Conservation (phyloP, 768 basidiomycete species). For the Krasilnikovozyma curviuscula region DNA sequence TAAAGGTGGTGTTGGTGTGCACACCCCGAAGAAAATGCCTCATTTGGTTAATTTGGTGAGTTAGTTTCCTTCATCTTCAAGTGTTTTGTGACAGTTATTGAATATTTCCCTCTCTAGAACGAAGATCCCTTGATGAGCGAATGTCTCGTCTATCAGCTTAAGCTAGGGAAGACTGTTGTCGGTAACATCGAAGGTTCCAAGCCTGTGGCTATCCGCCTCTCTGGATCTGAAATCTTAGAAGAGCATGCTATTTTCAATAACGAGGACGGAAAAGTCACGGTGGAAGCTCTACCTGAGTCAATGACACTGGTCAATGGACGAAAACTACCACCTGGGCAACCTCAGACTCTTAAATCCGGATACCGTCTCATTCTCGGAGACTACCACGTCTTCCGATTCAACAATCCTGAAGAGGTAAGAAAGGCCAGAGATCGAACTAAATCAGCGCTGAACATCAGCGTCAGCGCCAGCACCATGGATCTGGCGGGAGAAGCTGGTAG, state of each 20-base stretch:
- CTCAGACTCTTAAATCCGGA: constrained; percentile 74
- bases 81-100: constrained; percentile 10
- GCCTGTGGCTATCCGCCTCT: constrained; percentile 70
- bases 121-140: constrained; percentile 36
- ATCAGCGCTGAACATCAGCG: constrained; percentile 46
- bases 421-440: constrained; percentile 70
- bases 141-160: constrained; percentile 46
- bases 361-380: constrained; percentile 95
- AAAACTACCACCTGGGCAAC: constrained; percentile 24
- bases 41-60: constrained; percentile 54
- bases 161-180: constrained; percentile 58
- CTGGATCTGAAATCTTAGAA: constrained; percentile 73
- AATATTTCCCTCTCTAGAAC: constrained; percentile 32
- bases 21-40: constrained; percentile 94
- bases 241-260: constrained; percentile 90
- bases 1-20: constrained; percentile 38
- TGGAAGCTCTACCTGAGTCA: constrained; percentile 60
- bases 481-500: constrained; percentile 34
- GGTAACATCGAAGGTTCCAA: constrained; percentile 71
- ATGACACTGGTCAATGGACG: constrained; percentile 41
- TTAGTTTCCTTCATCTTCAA: too few species aligned
- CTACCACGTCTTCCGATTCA: constrained; percentile 71
- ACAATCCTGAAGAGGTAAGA: constrained; percentile 83
- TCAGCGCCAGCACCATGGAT: constrained; percentile 47
- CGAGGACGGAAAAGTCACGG: constrained; percentile 57